Base-by-base conservation (phyloP, 768 basidiomycete species). In the Boletus subcaerulescens region DNA sequence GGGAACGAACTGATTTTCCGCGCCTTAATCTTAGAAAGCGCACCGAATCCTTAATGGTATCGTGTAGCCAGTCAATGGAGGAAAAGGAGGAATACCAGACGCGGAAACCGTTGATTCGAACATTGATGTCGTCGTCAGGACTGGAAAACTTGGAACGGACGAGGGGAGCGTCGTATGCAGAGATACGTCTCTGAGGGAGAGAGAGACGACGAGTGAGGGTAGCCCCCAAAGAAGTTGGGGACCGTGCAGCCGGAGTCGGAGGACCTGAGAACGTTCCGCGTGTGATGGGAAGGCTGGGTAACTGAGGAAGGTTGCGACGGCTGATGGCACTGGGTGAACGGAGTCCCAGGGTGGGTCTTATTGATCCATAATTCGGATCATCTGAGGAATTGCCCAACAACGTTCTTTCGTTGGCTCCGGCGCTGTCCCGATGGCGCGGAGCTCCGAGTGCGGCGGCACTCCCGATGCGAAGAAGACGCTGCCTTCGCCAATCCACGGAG, bases 11-110 rank as follows among this genome's bases (percentile, higher is more conserved):
- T 1, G 93, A 91, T 61, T 82, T 86, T 53, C 84, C 81, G 46
- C 75, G 80, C 56, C 91, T 78, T 17, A 96, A 77, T 47, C 82
- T 80, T 33, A 87, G 81, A 59, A 89, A 87, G 29, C 94, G 88
- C 9, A 82, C 81, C 0, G 93, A 92, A 66, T 96, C 93, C 71
- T 97, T 95, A 76, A 98, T 92, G 39, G 91, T 82, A 74, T 98
- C 96, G 64, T 98, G 96, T 50, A 98, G 76, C 96, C 95, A 98
- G 71, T 98, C 94, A 53, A 96, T 88, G 18, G 90, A 93, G 0
- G 91, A 86, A 74, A 86, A 96, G 3, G 89, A 91, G 12, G 88
- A 85, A 70, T 93, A 93, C 91, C 71, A 72, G 33, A 93, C 91
- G 26, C 92, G 87, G 53, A 92, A 85, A 35, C 94, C 94, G 61